Conservation (phyloP, 192 early-diverging fungal species). For the Jimgerdemannia flammicorona region DNA sequence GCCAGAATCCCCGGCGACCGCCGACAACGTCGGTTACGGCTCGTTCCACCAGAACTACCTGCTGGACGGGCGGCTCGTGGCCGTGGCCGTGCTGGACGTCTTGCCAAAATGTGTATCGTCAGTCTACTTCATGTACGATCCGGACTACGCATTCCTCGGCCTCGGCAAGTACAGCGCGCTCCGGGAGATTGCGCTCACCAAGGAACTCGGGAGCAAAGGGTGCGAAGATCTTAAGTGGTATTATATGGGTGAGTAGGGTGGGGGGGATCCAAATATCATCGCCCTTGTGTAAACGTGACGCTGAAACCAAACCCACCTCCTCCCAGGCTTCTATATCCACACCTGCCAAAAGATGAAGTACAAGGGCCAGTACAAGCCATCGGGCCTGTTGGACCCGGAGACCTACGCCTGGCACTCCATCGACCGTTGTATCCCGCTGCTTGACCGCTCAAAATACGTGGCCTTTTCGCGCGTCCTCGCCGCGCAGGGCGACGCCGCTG, state of each 20-base stretch:
- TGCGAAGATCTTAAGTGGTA: slow-evolving; percentile 68
- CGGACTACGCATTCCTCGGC: slow-evolving; percentile 68
- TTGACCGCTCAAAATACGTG: slow-evolving; percentile 51
- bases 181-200: slow-evolving; percentile 70
- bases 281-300: not conserved
- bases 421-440: slow-evolving; percentile 42
- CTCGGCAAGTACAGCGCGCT: slow-evolving; percentile 87
- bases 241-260: slow-evolving; percentile 74
- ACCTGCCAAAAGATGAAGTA: slow-evolving; percentile 92
- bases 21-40: slow-evolving; percentile 48
- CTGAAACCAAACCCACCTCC: slow-evolving; percentile 3
- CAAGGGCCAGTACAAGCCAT: slow-evolving; percentile 86
- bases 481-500: not conserved
- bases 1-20: not conserved
- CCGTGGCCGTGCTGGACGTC: slow-evolving; percentile 91
- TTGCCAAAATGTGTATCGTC: slow-evolving; percentile 85
- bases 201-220: slow-evolving; percentile 36
- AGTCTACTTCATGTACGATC: slow-evolving; percentile 96
- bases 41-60: slow-evolving; percentile 93
- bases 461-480: slow-evolving; percentile 27
- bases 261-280: not conserved
- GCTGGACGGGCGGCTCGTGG: slow-evolving; percentile 74
- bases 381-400: slow-evolving; percentile 74
- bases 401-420: slow-evolving; percentile 50
- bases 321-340: slow-evolving; percentile 86